phyloP scores from a whole-genome alignment of 2,329 filamentous ascomycete genomes.

The Plenodomus tracheiphilus region DNA sequence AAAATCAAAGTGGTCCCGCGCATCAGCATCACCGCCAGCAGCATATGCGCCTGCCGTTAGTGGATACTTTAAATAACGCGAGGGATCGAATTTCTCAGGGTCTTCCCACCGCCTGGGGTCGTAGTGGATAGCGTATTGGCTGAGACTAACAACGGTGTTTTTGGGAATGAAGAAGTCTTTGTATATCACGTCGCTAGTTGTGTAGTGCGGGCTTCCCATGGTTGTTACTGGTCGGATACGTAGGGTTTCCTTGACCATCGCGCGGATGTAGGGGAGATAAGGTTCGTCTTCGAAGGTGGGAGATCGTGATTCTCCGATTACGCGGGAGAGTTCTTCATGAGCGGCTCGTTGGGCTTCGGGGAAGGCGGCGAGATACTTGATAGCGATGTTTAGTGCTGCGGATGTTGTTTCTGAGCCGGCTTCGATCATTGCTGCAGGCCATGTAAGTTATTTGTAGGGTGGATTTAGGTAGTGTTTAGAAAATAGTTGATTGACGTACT shows the following conservation, averaged over 20 bases:
- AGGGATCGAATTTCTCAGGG: constrained; percentile 50
- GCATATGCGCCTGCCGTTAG: constrained; percentile 34
- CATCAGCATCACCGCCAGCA: constrained; percentile 34
- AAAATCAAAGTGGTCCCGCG: constrained; percentile 26
- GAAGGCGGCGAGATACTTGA: constrained; percentile 56
- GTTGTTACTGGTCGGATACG: constrained; percentile 37
- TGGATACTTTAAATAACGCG: constrained; percentile 44
- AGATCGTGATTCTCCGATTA: constrained; percentile 51
- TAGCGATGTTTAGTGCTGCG: constrained; percentile 20
- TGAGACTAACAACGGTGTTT: too few relatives aligned
- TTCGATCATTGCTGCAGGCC: too few relatives aligned
- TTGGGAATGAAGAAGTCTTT: constrained; percentile 49
- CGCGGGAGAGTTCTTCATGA: constrained; percentile 51
- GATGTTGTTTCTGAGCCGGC: not conserved
- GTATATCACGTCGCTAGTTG: too few relatives aligned
- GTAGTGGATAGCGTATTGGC: too few relatives aligned
- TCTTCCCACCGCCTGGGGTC: too few relatives aligned
- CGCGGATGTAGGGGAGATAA: constrained; percentile 43
- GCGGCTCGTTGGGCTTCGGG: constrained; percentile 53
- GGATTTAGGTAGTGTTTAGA: too few relatives aligned
- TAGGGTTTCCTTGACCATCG: constrained; percentile 49
- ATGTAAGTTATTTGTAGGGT: too few relatives aligned
- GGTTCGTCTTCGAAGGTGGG: constrained; percentile 53
- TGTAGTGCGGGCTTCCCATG: too few relatives aligned
- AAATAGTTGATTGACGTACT: too few relatives aligned